These are phyloP conservation scores for Acorus calamus DNA, from an alignment of 106 monocot genomes.

Conservation along the genomic window DNA sequence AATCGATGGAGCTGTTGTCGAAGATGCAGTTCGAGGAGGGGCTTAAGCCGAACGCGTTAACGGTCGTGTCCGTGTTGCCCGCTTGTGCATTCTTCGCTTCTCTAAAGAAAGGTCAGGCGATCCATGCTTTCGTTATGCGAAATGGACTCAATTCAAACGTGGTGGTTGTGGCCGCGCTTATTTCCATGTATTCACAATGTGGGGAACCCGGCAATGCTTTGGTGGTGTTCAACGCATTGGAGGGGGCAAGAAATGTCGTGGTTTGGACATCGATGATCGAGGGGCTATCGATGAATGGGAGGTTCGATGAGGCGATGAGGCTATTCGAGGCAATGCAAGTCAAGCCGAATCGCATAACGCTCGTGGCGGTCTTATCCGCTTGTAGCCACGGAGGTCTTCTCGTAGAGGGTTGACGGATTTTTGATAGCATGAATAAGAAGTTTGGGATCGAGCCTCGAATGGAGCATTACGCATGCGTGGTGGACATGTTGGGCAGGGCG, in stretches of 20 bases:
- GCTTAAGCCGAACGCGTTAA: slow-evolving; percentile 35
- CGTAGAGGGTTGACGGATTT: slow-evolving; percentile 23
- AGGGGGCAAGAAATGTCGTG: slow-evolving; percentile 16
- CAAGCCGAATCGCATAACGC: slow-evolving; percentile 29
- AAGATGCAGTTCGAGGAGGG: slow-evolving; percentile 24
- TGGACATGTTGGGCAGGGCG: slow-evolving; percentile 35
- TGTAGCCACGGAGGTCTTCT: slow-evolving; percentile 46
- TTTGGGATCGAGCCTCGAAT: slow-evolving; percentile 20
- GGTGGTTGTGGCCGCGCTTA: slow-evolving; percentile 24
- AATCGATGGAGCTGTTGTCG: slow-evolving; percentile 28
- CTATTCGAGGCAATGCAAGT: slow-evolving; percentile 29
- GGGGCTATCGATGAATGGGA: slow-evolving; percentile 33
- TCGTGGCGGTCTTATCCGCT: slow-evolving; percentile 35
- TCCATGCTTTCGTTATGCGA: slow-evolving; percentile 35
- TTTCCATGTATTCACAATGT: slow-evolving; percentile 40
- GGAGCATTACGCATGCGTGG: slow-evolving; percentile 40
- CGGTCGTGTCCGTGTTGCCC: slow-evolving; percentile 36
- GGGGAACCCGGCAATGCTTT: slow-evolving; percentile 27
- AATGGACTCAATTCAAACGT: slow-evolving; percentile 24
- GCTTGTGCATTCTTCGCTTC: slow-evolving; percentile 40
- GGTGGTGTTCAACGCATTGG: slow-evolving; percentile 13
- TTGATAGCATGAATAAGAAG: slow-evolving; percentile 25
- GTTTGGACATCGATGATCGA: slow-evolving; percentile 51
- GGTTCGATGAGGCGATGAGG: slow-evolving; percentile 12
- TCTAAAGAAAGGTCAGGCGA: slow-evolving; percentile 33